Evolutionary conservation across 2,329 filamentous ascomycete genomes (phyloP), one percentile per base, ranked within the genome.

Genomic region (Botryotinia globosa): DNA sequence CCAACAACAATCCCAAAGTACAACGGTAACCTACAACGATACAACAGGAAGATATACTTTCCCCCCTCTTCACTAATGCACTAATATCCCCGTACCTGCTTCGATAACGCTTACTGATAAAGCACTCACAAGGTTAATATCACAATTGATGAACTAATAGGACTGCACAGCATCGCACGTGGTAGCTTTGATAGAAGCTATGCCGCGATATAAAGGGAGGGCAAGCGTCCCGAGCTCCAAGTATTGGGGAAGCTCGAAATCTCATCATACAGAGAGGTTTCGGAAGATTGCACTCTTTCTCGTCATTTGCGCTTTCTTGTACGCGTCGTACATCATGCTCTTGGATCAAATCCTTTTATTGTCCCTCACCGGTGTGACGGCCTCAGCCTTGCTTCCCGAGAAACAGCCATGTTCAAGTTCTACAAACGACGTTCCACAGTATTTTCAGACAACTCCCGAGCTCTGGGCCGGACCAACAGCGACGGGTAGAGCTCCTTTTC

Each of bases 401-500:
- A 71, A 54, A 58, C 45, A 45, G 48, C 37, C 61, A n/a, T 58
- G 37, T 56, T 71, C 69, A 44, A 37, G 44, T 37, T 54, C 65
- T 32, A 56, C 69, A 12, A 56, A 29, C 29, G 82, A 84, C 58
- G 85, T 89, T 64, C 89, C 89, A 37, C 87, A 90, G 79, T 88
- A 91, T 79, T 90, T 90, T 77, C 87, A 90, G 79, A 91, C 88
- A 0, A 84, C 83, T 37, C 88, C 88, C 5, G 84, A 90, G 80
- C 80, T 89, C 62, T 89, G 85, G 84, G 82, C 85, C 81, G 91
- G 91, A 1, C 90, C 90, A 54, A 93, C 90, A 7, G 85, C 89
- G n/a, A 94, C 91, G 1, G 92, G 92, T 22, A 83, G 82, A 72
- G 85, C 91, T 39, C 88, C 92, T 1, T 93, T 93, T 80, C 83